A percentile compares a stretch with the other conserved stretches of the same genome.
These are phyloP conservation scores for Lachnellula hyalina DNA, from an alignment of 2,329 filamentous ascomycete genomes.

Conservation along the genomic window DNA sequence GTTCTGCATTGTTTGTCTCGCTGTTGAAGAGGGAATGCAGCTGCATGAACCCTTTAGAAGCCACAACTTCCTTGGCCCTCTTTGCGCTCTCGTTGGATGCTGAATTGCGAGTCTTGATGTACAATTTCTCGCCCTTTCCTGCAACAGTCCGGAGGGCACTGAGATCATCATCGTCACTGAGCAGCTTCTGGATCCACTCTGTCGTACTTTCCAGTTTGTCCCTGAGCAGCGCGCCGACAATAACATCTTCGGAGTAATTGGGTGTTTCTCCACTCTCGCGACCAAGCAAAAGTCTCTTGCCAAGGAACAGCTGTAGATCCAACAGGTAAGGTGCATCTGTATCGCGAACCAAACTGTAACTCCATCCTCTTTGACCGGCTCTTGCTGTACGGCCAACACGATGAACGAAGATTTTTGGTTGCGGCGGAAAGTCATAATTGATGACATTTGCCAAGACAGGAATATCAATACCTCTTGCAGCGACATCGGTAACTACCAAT, in stretches of 20 bases:
- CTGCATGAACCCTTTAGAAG: conserved; percentile 64
- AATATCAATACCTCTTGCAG: conserved; percentile 95
- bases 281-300: conserved; percentile 75
- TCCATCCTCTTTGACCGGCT: conserved; percentile 89
- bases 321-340: conserved; percentile 87
- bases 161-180: conserved; percentile 73
- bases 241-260: conserved; percentile 77
- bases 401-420: conserved; percentile 95
- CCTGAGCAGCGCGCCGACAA: conserved; percentile 70
- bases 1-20: conserved; percentile 58
- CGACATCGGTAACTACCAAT: conserved; percentile 92
- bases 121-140: conserved; percentile 85
- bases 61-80: conserved; percentile 71
- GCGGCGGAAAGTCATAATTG: conserved; percentile 96
- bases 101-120: conserved; percentile 81
- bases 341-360: conserved; percentile 85
- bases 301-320: conserved; percentile 90
- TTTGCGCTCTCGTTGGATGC: conserved; percentile 89
- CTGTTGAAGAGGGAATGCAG: conserved; percentile 78
- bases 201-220: conserved; percentile 68
- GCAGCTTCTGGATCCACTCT: conserved; percentile 77
- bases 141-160: conserved; percentile 66
- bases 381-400: conserved; percentile 92
- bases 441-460: conserved; percentile 94
- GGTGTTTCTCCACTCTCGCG: conserved; percentile 52